Base-by-base conservation (phyloP, 768 basidiomycete genomes). In the Pholiota molesta region DNA sequence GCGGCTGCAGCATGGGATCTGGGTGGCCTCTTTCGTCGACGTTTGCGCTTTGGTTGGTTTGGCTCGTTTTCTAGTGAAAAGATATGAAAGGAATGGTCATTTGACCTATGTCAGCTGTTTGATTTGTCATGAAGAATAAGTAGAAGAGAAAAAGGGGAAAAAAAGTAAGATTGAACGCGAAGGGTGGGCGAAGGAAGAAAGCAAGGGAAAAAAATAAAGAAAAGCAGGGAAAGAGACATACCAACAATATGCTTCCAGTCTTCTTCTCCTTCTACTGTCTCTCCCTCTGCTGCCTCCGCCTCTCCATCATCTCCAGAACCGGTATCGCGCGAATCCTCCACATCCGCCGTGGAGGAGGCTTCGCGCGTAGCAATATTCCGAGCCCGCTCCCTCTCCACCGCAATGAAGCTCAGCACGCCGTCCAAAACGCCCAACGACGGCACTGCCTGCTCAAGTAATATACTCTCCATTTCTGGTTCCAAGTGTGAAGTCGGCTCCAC, bases 341-440 rank as follows among this genome's bases (percentile, higher is more conserved):
- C 64, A 44, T 65, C 71, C 55, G 61, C 69, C 49, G 59, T 64
- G 21, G 61, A 68, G 21, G 61, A 68, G 9, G 71, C 63, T n/a
- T 75, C 78, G 39, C 77, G 77, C 44, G 73, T 72, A n/a, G 86
- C 87, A 47, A 78, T 81, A 64, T 85, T 79, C 63, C 81, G 79
- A 37, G 84, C 85, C 58, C 89, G 79, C 71, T 93, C 91, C 11
- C 89, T 80, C 71, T 93, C 91, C 10, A 84, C 85, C 45, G 87
- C 89, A 54, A 92, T 80, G 62, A 92, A 94, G n/a, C 83, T 84
- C 14, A 94, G 79, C 0, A 89, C 90, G 62, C 86, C 86, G 61
- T 90, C 90, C 16, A 94, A 81, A 56, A 84, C 83, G 0, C 92
- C 92, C 14, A 94, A 74, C 2, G 89, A 91, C 0, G 92, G 91